Evolutionary conservation across 2,329 filamentous ascomycete genomes (phyloP).

Genomic region (Colletotrichum falcatum): DNA sequence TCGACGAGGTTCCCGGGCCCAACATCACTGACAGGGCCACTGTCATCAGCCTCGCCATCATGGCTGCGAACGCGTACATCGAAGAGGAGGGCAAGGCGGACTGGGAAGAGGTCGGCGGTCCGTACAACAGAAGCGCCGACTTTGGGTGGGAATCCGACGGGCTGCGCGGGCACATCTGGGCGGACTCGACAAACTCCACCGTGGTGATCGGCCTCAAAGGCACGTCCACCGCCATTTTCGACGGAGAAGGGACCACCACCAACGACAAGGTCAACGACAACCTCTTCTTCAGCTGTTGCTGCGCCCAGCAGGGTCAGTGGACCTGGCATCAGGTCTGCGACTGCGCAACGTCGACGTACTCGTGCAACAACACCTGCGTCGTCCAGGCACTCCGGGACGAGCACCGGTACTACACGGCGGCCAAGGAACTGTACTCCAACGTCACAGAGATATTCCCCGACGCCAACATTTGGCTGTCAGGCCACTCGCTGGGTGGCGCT

Average conservation of each 20-base stretch:
- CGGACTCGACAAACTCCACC: conserved; percentile 86
- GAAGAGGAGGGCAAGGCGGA: conserved; percentile 76
- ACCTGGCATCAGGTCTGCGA: conserved; percentile 94
- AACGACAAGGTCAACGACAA: conserved; percentile 99
- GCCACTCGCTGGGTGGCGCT: conserved; percentile 92
- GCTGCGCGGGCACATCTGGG: conserved; percentile 91
- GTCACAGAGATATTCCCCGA: conserved; percentile 89
- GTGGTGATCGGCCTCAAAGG: conserved; percentile 94
- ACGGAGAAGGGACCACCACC: conserved; percentile 95
- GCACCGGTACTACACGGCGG: conserved; percentile 91
- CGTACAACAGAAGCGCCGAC: conserved; percentile 86
- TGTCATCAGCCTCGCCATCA: conserved; percentile 84
- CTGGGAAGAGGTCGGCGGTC: conserved; percentile 84
- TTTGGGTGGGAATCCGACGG: conserved; percentile 96
- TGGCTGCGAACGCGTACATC: conserved; percentile 92
- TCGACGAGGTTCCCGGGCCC: conserved; percentile 82
- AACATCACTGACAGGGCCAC: conserved; percentile 89
- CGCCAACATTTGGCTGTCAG: conserved; percentile 88
- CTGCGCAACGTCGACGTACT: conserved; percentile 87
- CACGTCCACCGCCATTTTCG: conserved; percentile 89
- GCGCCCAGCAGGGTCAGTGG: conserved; percentile 90
- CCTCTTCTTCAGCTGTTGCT: conserved; percentile 97
- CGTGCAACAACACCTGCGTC: conserved; percentile 93
- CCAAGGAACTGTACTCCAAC: conserved; percentile 90
- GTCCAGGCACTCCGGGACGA: conserved; percentile 80